Evolutionary conservation across 495 filamentous ascomycete genomes (phyloP).

Genomic region (Astrocystis sublimbata): DNA sequence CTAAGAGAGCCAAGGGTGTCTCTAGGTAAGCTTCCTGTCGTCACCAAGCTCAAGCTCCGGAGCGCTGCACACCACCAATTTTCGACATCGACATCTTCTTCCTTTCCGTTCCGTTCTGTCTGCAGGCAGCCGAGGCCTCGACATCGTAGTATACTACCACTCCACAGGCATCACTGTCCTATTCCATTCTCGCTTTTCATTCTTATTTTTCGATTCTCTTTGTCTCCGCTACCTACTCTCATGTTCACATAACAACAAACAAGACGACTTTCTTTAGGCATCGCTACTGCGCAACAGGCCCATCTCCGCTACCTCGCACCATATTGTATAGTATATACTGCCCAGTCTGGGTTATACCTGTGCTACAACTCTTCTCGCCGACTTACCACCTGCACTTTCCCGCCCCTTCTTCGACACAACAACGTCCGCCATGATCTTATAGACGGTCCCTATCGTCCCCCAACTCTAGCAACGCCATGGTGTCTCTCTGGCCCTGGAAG

Average conservation of each 20-base stretch:
- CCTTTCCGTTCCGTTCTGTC: no score
- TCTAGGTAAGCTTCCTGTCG: not conserved
- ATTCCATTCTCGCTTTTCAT: not conserved
- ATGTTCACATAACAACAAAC: not conserved
- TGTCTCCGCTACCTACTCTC: not conserved
- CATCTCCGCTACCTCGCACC: no score
- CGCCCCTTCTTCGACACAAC: not conserved
- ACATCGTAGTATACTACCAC: no score
- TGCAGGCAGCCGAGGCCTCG: no score
- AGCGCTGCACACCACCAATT: not conserved
- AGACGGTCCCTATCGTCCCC: slow-evolving; percentile 14
- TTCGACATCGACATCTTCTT: no score
- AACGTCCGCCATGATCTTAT: slow-evolving; percentile 24
- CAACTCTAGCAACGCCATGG: slow-evolving; percentile 55
- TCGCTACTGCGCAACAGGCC: not conserved
- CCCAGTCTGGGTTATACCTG: no score
- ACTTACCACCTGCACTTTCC: not conserved
- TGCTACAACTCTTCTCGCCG: not conserved
- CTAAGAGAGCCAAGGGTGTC: no score
- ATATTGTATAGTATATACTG: no score
- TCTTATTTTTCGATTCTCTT: not conserved
- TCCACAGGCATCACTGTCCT: not conserved
- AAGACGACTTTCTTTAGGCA: not conserved
- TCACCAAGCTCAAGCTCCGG: not conserved
- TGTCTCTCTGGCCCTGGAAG: slow-evolving; percentile 81